phyloP scores from a whole-genome alignment of 441 rosid genomes.

The Euphorbia celastroides region DNA sequence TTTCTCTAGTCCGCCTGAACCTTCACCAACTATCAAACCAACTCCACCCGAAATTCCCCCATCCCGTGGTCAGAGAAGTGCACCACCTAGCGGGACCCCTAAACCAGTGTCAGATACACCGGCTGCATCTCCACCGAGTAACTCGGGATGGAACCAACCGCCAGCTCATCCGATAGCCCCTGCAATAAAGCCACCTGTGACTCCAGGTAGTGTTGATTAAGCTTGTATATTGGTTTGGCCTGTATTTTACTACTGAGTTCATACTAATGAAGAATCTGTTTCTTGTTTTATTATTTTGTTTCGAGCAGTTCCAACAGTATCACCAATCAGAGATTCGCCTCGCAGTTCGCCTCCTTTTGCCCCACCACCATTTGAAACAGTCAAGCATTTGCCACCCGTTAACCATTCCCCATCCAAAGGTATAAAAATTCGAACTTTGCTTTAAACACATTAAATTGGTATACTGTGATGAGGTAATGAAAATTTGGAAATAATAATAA shows the following conservation, averaged over 20 bases:
- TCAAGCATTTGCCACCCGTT: constrained; percentile 40
- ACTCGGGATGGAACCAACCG: constrained; percentile 20
- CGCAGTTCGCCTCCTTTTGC: constrained; percentile 50
- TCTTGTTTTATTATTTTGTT: constrained; percentile 8
- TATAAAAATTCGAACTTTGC: constrained; percentile 14
- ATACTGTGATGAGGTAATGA: constrained; percentile 9
- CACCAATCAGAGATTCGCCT: constrained; percentile 31
- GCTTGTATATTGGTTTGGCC: too few species aligned
- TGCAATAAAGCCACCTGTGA: constrained; percentile 15
- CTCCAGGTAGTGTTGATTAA: constrained; percentile 21
- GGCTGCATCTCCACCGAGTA: constrained; percentile 35
- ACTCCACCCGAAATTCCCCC: constrained; percentile 16
- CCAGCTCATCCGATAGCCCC: constrained; percentile 22
- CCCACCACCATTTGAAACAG: constrained; percentile 40
- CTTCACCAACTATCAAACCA: constrained; percentile 19
- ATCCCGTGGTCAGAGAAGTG: constrained; percentile 18
- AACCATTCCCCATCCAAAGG: constrained; percentile 46
- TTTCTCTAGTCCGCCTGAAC: constrained; percentile 36
- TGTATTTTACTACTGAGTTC: too few species aligned
- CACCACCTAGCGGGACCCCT: constrained; percentile 22
- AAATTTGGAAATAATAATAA: constrained; percentile 3
- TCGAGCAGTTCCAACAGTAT: constrained; percentile 27
- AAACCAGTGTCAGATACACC: constrained; percentile 21
- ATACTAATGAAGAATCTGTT: background rate
- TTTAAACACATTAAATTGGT: background rate